These are phyloP conservation scores for Melaleuca alternifolia DNA, from an alignment of 345 rosid genomes.

Conservation along the genomic window DNA sequence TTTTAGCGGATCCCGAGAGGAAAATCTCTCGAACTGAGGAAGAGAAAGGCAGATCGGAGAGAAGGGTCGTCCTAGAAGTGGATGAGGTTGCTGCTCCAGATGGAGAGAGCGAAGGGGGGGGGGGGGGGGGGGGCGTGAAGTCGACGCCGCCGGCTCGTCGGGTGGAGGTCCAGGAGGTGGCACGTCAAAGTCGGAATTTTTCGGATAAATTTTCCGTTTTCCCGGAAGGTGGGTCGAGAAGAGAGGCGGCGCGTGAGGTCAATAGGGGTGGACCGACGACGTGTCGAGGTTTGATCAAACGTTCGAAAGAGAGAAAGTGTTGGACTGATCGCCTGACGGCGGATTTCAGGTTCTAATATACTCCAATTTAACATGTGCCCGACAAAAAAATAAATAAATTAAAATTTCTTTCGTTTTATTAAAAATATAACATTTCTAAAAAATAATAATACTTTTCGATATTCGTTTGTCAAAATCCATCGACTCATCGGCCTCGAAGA, in stretches of 20 bases:
- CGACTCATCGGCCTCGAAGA: too few relatives aligned
- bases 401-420: too few relatives aligned
- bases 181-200: not conserved
- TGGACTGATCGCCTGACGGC: constrained; percentile 15
- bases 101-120: not conserved
- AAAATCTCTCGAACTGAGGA: not conserved
- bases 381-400: too few relatives aligned
- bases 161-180: not conserved
- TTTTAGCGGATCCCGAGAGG: not conserved
- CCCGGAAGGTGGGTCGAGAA: not conserved
- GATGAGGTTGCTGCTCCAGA: not conserved
- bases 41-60: not conserved
- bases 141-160: constrained; percentile 11
- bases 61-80: not conserved
- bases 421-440: too few relatives aligned
- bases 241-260: not conserved
- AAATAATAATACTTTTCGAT: too few relatives aligned
- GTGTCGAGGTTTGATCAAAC: not conserved
- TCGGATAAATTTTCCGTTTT: not conserved
- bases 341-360: not conserved
- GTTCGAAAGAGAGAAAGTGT: not conserved
- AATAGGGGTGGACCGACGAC: not conserved
- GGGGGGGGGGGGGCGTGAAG: not conserved
- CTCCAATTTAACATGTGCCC: not conserved
- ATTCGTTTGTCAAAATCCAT: too few relatives aligned